Conservation (phyloP, 345 rosid species). For the Turnera subulata region DNA sequence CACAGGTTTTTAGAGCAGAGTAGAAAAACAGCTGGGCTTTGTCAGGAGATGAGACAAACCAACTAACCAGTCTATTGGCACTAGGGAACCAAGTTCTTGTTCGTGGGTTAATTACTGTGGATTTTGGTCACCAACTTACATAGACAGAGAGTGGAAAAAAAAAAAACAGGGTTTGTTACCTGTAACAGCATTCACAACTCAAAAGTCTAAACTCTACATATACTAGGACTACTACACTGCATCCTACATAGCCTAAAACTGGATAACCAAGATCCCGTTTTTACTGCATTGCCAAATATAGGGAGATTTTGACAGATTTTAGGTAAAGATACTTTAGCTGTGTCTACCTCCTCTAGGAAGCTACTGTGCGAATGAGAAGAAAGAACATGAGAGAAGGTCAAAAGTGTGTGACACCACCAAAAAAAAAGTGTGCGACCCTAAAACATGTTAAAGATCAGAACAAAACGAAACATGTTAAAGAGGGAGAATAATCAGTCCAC, state of each 20-base stretch:
- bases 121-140: not conserved
- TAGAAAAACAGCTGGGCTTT: slow-evolving; percentile 14
- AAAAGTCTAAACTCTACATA: not conserved
- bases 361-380: not conserved
- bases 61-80: not conserved
- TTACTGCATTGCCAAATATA: slow-evolving; percentile 21
- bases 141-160: not conserved
- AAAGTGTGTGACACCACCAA: not conserved
- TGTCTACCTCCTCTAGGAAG: not conserved
- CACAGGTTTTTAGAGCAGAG: not conserved
- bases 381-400: not conserved
- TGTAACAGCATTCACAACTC: slow-evolving; percentile 8
- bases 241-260: slow-evolving; percentile 6
- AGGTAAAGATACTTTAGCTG: not conserved
- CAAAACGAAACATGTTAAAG: not conserved
- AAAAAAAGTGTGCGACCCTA: not conserved
- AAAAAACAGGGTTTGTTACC: not conserved
- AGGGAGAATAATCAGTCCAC: not conserved
- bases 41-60: slow-evolving; percentile 19
- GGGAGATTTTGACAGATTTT: slow-evolving; percentile 9
- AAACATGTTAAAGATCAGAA: no score
- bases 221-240: not conserved
- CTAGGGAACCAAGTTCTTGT: slow-evolving; percentile 5
- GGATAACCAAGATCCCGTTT: slow-evolving; percentile 1
- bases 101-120: not conserved